Base-by-base conservation (phyloP, 2,329 filamentous ascomycete species). In the Diaporthe ilicicola region DNA sequence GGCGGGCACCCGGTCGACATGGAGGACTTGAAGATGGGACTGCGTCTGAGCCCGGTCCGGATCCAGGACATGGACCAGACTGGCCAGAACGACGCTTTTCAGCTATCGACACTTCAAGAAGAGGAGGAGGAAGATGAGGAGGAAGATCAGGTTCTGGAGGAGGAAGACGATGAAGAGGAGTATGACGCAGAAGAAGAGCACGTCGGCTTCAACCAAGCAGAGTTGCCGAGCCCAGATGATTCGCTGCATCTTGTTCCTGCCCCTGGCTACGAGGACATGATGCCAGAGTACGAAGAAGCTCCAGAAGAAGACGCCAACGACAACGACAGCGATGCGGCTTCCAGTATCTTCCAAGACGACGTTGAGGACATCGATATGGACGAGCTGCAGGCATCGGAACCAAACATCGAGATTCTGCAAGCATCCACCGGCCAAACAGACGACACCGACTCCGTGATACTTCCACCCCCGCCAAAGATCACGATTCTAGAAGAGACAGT, bases 1-100 rank as follows among this genome's bases (percentile, higher is more conserved):
- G 91, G 88, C 74, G 92, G 92, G 6, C 88, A 90, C 72, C 89
- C 91, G 0, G 89, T 95, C 74, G 91, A 93, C 76, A 84, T 91
- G 68, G 89, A 91, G 71, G 90, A 92, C 76, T 80, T 92, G 66
- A 90, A 90, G 78, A 89, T 91, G 85, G 92, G 93, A 1, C 81
- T 94, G 48, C 87, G 89, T 7, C 83, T 91, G 22, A 89, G 88
- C 70, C 89, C 89, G 0, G 85, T 91, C 24, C 86, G 86, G 37
- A 82, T 90, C 46, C 83, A 84, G 48, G 84, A 88, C 56, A 85
- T 87, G 2, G 84, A 83, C 54, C 85, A 86, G 77, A 87, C 84
- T 0, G 76, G 77, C 7, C 79, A 82, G 32, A 80, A 78, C 1
- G 77, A 81, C 9, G 81, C 55, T 22, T 76, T 82, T 53, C 80